phyloP scores from a whole-genome alignment of 108 stramenopile species.

The Skeletonema menzelii region DNA sequence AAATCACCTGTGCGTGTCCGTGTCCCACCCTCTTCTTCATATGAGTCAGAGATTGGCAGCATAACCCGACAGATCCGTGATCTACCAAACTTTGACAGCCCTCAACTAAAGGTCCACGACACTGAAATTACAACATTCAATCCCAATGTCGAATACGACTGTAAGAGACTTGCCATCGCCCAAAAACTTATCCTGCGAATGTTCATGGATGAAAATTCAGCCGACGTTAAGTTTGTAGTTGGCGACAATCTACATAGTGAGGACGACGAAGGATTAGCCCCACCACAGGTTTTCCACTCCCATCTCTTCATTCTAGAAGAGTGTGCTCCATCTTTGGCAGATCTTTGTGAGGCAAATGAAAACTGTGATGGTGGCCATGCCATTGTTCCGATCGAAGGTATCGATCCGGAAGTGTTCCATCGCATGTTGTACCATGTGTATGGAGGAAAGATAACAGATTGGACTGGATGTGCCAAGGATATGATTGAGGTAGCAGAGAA shows the following conservation, averaged over 20 bases:
- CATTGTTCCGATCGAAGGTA: conserved; percentile 18
- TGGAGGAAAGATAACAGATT: conserved; percentile 15
- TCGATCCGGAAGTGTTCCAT: conserved; percentile 25
- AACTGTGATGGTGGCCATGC: not conserved
- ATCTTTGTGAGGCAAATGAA: conserved; percentile 12
- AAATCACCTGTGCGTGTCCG: not conserved
- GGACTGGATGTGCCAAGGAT: conserved; percentile 13
- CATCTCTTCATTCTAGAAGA: conserved; percentile 6
- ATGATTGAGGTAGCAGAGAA: conserved; percentile 30
- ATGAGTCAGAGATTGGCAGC: not conserved
- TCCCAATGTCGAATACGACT: not conserved
- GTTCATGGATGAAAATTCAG: conserved; percentile 2
- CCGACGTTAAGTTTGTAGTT: conserved; percentile 4
- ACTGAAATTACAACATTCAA: not conserved
- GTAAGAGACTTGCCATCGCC: not conserved
- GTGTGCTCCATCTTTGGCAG: conserved; percentile 9
- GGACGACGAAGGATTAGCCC: not conserved
- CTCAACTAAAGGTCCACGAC: not conserved
- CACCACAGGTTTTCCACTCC: not conserved
- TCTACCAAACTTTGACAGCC: not conserved
- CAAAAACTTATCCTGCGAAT: conserved; percentile 2
- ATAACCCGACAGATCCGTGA: not conserved
- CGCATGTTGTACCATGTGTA: conserved; percentile 18
- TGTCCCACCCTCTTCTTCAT: not conserved
- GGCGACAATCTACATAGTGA: not conserved